Evolutionary conservation across 78 protist genomes (phyloP).

Genomic region (Parvularia atlantis): DNA sequence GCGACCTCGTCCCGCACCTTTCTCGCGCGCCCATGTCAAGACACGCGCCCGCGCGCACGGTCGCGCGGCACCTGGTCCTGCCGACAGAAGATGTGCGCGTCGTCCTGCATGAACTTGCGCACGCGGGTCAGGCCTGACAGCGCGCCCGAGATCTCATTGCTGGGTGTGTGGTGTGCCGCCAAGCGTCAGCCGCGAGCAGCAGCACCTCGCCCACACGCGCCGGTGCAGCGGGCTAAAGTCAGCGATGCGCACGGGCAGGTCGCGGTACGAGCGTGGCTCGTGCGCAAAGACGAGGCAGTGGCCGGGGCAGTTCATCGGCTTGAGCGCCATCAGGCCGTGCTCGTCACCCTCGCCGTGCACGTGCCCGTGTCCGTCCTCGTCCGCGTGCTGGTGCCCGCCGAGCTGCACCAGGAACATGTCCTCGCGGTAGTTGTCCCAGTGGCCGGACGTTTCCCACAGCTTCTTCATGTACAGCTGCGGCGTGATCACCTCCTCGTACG

Average conservation of each 20-base stretch:
- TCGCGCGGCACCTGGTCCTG: constrained; percentile 59
- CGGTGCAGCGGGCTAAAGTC: constrained; percentile 94
- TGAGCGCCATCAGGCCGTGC: constrained; percentile 69
- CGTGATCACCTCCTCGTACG: constrained; percentile 81
- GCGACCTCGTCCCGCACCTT: too few relatives aligned
- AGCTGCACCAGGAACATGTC: constrained; percentile 75
- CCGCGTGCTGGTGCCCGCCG: not conserved
- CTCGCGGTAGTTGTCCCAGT: constrained; percentile 87
- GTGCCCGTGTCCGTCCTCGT: not conserved
- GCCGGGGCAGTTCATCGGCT: constrained; percentile 99
- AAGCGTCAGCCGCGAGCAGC: too few relatives aligned
- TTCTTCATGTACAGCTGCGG: constrained; percentile 83
- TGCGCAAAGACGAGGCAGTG: constrained; percentile 90
- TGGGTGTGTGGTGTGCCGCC: not conserved
- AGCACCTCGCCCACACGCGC: too few relatives aligned
- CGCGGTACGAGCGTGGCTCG: constrained; percentile 78
- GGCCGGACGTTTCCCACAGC: constrained; percentile 96
- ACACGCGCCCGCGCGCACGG: too few relatives aligned
- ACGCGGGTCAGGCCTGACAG: constrained; percentile 97
- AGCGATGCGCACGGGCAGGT: constrained; percentile 95
- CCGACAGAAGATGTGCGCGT: constrained; percentile 96
- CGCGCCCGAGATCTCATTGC: constrained; percentile 95
- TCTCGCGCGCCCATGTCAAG: too few relatives aligned
- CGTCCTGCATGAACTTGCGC: constrained; percentile 97
- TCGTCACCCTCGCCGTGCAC: not conserved